These are phyloP conservation scores for Dictyostelium citrinum DNA, from an alignment of 78 protist genomes.

Conservation along the genomic window DNA sequence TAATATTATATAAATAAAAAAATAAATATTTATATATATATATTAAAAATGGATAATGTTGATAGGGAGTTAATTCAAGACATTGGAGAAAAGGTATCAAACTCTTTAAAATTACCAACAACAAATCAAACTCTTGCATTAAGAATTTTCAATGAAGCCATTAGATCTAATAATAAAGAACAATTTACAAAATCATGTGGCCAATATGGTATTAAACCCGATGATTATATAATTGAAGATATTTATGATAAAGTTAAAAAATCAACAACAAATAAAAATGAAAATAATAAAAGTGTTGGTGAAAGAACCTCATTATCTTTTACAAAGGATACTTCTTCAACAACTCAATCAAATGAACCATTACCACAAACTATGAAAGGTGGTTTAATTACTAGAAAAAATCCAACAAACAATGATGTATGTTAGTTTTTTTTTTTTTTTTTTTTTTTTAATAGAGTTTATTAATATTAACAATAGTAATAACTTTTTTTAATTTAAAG, in stretches of 20 bases:
- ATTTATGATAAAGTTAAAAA: constrained; percentile 25
- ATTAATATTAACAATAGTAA: too few species aligned
- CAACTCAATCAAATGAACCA: not conserved
- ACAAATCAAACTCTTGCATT: constrained; percentile 20
- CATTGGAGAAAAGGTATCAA: not conserved
- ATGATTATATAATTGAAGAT: not conserved
- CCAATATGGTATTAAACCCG: constrained; percentile 37
- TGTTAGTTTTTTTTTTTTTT: not conserved
- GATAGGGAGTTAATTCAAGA: constrained; percentile 17
- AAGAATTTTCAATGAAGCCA: constrained; percentile 18
- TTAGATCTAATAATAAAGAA: not conserved
- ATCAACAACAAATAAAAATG: not conserved
- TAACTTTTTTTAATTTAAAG: not conserved
- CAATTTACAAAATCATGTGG: constrained; percentile 18
- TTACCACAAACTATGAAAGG: not conserved
- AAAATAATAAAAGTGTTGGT: not conserved
- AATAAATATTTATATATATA: not conserved
- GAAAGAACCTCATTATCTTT: constrained; percentile 8
- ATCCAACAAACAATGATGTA: not conserved
- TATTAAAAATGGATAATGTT: not conserved
- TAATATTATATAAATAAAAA: not conserved
- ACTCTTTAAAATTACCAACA: constrained; percentile 21
- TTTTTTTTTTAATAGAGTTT: too few species aligned
- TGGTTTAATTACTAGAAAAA: not conserved
- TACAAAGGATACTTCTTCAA: not conserved